Evolutionary conservation across 352 stramenopile species (phyloP), one percentile per base, ranked within the genome.

Genomic region (Peronospora tabacina): DNA sequence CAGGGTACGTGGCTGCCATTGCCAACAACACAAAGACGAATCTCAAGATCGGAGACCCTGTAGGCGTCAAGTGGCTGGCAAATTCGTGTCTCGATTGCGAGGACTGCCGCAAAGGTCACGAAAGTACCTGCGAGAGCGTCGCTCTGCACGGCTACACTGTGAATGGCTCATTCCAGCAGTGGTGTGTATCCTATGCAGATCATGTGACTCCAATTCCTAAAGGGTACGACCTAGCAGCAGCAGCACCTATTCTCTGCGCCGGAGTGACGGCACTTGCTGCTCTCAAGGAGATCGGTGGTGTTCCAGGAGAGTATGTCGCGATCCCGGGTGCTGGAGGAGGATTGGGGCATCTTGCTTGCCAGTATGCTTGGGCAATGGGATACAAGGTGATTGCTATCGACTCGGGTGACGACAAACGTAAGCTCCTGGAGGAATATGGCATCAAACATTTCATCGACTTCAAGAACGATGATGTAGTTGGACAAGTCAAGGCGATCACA

Each of bases 181-280:
- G 61, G 67, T 74, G 60, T 13, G 79, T 85, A 30, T 85, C 80
- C 19, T 95, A 85, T 37, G 66, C 64, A 0, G 59, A 82, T 38
- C 63, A 72, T 42, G 82, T 94, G 46, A 83, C 81, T 10, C 70
- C 74, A 16, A 76, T 94, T 52, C 82, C 82, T 3, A 28, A 63
- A 1, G 59, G 61, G 11, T 46, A 93, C 15, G 33, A 57, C 1
- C 48, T 82, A 13, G 48, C 62, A 20, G 52, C 49, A 7, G 75
- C 73, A n/a, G 79, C 70, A 26, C 70, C 81, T 0, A 63, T 96
- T 13, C 55, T 96, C 17, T 96, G 87, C 59, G 83, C 82, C 12
- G 86, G 86, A 7, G 68, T 94, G 42, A 96, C 87, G 0, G 74
- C 71, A 1, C 95, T 87, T 59, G 85, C 73, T 34, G 82, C 85